These are phyloP conservation scores for Dendrobium catenatum DNA, from an alignment of 106 monocot genomes.

Conservation along the genomic window DNA sequence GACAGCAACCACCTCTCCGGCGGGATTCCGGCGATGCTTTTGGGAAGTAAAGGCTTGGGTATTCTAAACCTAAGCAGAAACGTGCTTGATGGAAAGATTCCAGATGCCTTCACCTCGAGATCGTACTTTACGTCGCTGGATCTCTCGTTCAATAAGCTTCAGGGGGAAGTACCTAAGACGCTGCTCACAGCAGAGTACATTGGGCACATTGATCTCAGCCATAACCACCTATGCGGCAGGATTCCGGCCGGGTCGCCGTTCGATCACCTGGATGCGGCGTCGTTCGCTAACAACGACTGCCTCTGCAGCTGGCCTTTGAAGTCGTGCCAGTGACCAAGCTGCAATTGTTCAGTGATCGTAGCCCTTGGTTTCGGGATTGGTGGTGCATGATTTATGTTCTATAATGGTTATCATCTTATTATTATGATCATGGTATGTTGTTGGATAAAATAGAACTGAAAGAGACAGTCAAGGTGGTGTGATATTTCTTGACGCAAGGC, in stretches of 20 bases:
- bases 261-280: conserved; percentile 59
- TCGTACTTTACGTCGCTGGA: conserved; percentile 77
- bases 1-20: conserved; percentile 65
- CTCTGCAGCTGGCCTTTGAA: conserved; percentile 74
- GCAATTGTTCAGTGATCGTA: background rate
- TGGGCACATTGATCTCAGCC: conserved; percentile 81
- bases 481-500: too few species aligned
- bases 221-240: conserved; percentile 77
- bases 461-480: too few species aligned
- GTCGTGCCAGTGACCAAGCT: background rate
- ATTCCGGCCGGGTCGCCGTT: conserved; percentile 64
- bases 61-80: conserved; percentile 84
- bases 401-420: too few species aligned
- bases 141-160: conserved; percentile 49
- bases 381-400: too few species aligned
- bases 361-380: background rate
- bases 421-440: too few species aligned
- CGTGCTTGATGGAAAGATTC: conserved; percentile 48
- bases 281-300: conserved; percentile 62
- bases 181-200: conserved; percentile 44
- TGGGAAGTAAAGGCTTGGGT: conserved; percentile 51
- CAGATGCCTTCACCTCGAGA: conserved; percentile 48
- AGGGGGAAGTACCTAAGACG: conserved; percentile 48
- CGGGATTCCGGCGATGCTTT: conserved; percentile 36
- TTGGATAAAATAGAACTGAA: too few species aligned